Base-by-base conservation (phyloP, 1,139 yeast species). In the Saccharomycopsis crataegensis region DNA sequence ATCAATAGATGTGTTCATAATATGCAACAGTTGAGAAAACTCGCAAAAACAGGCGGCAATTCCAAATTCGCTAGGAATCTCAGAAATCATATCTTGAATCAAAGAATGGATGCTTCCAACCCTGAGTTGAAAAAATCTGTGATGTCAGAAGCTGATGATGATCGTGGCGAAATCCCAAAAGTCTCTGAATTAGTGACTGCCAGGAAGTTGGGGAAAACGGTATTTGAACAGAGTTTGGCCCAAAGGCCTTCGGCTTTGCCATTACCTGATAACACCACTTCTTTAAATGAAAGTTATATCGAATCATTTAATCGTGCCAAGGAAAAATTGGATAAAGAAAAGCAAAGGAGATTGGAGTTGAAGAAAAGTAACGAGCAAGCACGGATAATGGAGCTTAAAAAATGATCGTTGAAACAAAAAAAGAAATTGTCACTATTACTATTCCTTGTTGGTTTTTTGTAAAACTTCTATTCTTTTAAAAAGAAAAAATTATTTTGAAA, bases 1-100 rank as follows among this genome's bases (percentile, higher is more conserved):
- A 87, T 87, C 58, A 82, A 84, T 62, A 87, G 87, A 66, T 86
- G 94, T 63, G 86, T 86, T 47, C 93, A 84, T 67, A 80, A 80
- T 61, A 51, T 54, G 55, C 54, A 54, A 42, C 57, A 55, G 28
- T 44, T 55, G 31, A n/a, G 57, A 28, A 53, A 49, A 33, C 41
- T 55, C n/a, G 57, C 57, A 6, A 28, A 36, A 16, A 32, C 53
- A 12, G 16, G 43, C n/a, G 47, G 43, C 6, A 52, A 54, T 38
- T 52, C 56, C 16, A 32, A 31, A 16, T 51, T 54, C 42, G 41
- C 57, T 9, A 52, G 46, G 17, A 54, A 51, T 44, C 37, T 54
- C 16, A 42, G 57, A 14, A 9, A 41, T 14, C 57, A 54, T n/a
- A 51, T 54, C 12, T 40, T 54, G 40, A 54, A 54, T 22, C 55